Base-by-base conservation (phyloP, 306 rosid genomes). In the Urtica urens region DNA sequence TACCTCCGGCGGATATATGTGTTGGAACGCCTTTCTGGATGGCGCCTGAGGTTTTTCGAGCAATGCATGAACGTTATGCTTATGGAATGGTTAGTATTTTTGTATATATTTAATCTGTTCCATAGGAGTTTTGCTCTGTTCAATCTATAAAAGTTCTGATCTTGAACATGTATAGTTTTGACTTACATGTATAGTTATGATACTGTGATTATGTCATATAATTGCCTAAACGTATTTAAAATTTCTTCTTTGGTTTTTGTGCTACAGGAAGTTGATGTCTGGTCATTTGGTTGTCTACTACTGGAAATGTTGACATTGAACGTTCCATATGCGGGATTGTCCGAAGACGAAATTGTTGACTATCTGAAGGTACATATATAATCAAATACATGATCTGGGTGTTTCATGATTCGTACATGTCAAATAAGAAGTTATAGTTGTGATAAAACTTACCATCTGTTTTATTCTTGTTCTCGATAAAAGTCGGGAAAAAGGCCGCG, bases 11-110 rank as follows among this genome's bases (percentile, higher is more conserved):
- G 34, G 70, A 67, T 63, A 72, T 78, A 43, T 85, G 99, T 72
- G 87, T 80, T 53, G 99, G 99, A 53, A 92, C 99, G 5, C 99
- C 96, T 55, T 80, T 86, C 23, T 92, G 99, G 99, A 85, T 92
- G 96, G 96, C 99, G 60, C 96, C 96, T 26, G 99, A 92, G 72
- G 99, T 85, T 54, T 56, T 92, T 74, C 86, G 22, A 61, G 72
- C 94, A 31, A 86, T 85, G 94, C 78, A 82, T 58, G 25, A 80
- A 47, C 58, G 35, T 9, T 65, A 34, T 17, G 19, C 59, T 27
- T 92, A 92, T 73, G 96, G 99, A 69, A 63, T 85, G 81, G 99
- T 92, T 72, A 51, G 86, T 27, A 42, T 25, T 51, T n/a, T 34
- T 25, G 12, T 27, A 30, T 7, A 13, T 31, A 7, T 31, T 31